Evolutionary conservation across 495 filamentous ascomycete species (phyloP), one percentile per base, ranked within the genome.

Genomic region (Penicillium cinerascens): DNA sequence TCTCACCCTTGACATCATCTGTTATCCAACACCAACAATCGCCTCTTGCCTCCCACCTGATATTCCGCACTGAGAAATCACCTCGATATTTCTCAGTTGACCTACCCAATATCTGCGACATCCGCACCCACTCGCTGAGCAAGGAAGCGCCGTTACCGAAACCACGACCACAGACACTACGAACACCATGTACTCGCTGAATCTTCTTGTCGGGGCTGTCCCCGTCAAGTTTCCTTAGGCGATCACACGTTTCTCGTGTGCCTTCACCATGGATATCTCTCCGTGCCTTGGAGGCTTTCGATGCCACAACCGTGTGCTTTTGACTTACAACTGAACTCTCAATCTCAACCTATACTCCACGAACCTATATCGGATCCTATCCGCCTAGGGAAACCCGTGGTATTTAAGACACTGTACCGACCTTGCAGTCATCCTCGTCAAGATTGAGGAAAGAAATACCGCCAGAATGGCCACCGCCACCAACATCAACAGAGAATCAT

Each of bases 241-340:
- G 65, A 52, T 51, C 56, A 47, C 64, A 52, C 53, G 59, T 41
- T 62, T 54, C 50, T 43, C 60, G 52, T 62, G 52, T 65, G 47
- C 55, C 58, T 49, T 65, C 60, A 64, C 48, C 53, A 75, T 75
- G 72, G 67, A 68, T 55, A 49, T 57, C 54, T 62, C 36, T 60
- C 47, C 54, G 46, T 54, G 59, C 44, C 39, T 59, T 64, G 67
- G 59, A 68, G 72, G 72, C 72, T 53, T 65, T 64, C 55, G 56
- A 66, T 63, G 69, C 68, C 66, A 64, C 29, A 33, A 33, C 29
- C 13, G 29, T 33, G 29, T 33, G 29, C 45, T 60, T 47, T 44
- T 37, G 21, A 29, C 44, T 29, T 20, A 23, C 11, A 39, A 42
- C 17, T 38, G 36, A 47, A 53, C 21, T 43, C 39, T 52, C 48